These are phyloP conservation scores for Trypanosoma lewisi DNA, from an alignment of 208 protist species.

Conservation along the genomic window DNA sequence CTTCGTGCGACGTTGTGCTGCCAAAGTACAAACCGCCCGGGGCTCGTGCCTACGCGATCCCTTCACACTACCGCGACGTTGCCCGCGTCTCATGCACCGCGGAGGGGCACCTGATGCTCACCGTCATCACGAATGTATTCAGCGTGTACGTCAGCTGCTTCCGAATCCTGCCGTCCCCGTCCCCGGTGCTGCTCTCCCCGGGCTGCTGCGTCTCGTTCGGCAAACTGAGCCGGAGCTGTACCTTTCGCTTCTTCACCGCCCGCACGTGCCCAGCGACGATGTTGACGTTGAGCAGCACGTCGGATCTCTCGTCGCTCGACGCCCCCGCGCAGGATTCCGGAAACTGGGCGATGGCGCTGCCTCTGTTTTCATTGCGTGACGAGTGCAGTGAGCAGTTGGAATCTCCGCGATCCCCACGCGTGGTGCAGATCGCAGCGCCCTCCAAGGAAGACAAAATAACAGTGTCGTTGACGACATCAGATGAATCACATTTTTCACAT, in stretches of 20 bases:
- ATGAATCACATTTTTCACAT: not conserved
- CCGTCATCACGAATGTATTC: not conserved
- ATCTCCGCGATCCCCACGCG: conserved; percentile 8
- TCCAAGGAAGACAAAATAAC: not conserved
- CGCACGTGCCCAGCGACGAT: not conserved
- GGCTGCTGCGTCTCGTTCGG: conserved; percentile 16
- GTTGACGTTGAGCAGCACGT: not conserved
- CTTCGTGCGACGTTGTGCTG: conserved; percentile 17
- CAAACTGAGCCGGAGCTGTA: not conserved
- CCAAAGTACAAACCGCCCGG: not conserved
- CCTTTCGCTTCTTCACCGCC: conserved; percentile 20
- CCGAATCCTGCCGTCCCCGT: not conserved
- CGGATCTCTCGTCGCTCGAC: not conserved
- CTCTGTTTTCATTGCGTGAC: not conserved
- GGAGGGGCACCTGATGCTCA: conserved; percentile 9
- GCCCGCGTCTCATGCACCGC: conserved; percentile 11
- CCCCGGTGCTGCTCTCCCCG: not conserved
- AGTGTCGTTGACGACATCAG: not conserved
- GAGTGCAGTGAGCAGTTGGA: not conserved
- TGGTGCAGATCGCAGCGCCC: conserved; percentile 8
- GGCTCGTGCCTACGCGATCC: not conserved
- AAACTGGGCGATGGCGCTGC: not conserved
- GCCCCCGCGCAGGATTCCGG: not conserved
- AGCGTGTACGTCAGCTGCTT: conserved; percentile 9
- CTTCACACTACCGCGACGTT: not conserved